These are phyloP conservation scores for Boletus sp. DNA, from an alignment of 1,284 basidiomycete genomes.

Conservation along the genomic window DNA sequence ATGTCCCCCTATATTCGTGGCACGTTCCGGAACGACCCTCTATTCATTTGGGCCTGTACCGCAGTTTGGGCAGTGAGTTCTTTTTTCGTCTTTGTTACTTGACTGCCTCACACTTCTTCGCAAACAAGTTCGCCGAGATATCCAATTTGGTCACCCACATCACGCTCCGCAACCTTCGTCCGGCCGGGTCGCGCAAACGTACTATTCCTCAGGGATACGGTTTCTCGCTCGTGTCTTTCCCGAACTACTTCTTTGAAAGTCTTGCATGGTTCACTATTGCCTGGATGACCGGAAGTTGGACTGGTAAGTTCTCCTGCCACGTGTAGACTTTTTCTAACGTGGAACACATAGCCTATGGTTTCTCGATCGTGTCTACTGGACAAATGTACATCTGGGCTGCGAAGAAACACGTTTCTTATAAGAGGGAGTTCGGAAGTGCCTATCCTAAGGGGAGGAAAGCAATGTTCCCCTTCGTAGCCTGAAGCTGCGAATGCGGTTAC, in stretches of 20 bases:
- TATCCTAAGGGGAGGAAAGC: conserved; percentile 76
- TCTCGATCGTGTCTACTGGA: conserved; percentile 61
- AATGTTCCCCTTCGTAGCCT: conserved; percentile 69
- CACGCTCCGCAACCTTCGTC: conserved; percentile 79
- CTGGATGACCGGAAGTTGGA: conserved; percentile 76
- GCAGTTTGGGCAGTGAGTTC: conserved; percentile 72
- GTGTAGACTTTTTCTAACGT: conserved; percentile 8
- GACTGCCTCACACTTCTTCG: not conserved
- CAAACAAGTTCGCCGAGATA: conserved; percentile 73
- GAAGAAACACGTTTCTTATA: conserved; percentile 90
- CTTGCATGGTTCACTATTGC: conserved; percentile 75
- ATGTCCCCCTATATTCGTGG: conserved; percentile 59
- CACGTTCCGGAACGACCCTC: conserved; percentile 64
- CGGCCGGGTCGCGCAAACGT: conserved; percentile 75
- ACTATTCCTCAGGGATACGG: conserved; percentile 85
- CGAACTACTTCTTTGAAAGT: conserved; percentile 95
- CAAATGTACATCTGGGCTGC: conserved; percentile 89
- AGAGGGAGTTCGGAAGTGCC: conserved; percentile 87
- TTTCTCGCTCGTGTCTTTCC: conserved; percentile 82
- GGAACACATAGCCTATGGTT: conserved; percentile 56
- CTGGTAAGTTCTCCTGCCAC: conserved; percentile 47
- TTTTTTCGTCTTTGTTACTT: not conserved
- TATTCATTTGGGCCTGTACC: conserved; percentile 66
- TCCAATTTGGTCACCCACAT: conserved; percentile 85
- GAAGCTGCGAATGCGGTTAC: not conserved